phyloP scores from a whole-genome alignment of 1,284 basidiomycete species.

The Ganoderma multipileum region DNA sequence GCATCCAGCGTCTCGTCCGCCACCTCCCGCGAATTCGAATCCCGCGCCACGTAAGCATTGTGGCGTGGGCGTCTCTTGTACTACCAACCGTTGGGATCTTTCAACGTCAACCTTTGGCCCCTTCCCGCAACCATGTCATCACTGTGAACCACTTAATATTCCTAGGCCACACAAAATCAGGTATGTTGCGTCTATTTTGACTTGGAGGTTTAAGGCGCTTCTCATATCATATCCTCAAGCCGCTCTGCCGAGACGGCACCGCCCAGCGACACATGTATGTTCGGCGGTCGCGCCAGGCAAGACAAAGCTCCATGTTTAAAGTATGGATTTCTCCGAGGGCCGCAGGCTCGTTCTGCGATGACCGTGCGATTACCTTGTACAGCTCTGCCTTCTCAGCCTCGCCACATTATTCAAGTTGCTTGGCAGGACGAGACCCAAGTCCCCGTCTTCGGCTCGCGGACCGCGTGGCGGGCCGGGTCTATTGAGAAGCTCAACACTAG shows the following conservation, averaged over 20 bases:
- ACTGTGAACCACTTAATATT: background rate
- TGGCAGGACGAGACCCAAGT: background rate
- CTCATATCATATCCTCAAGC: background rate
- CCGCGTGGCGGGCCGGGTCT: background rate
- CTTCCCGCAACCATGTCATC: background rate
- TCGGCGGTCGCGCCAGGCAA: background rate
- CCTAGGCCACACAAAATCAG: background rate
- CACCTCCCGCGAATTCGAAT: background rate
- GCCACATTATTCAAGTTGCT: background rate
- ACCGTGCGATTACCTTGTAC: background rate
- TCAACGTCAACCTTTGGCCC: background rate
- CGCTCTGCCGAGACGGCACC: background rate
- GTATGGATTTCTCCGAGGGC: background rate
- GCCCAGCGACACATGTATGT: background rate
- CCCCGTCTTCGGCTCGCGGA: background rate
- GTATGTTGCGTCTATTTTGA: background rate
- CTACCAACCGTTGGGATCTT: background rate
- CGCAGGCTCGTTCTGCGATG: background rate
- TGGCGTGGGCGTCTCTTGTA: background rate
- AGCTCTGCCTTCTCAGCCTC: background rate
- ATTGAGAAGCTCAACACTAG: background rate
- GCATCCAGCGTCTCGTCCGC: background rate
- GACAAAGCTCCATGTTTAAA: background rate
- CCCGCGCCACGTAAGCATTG: background rate
- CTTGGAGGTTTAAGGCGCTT: background rate